Base-by-base conservation (phyloP, 2,329 filamentous ascomycete genomes). In the Colletotrichum paranaense region DNA sequence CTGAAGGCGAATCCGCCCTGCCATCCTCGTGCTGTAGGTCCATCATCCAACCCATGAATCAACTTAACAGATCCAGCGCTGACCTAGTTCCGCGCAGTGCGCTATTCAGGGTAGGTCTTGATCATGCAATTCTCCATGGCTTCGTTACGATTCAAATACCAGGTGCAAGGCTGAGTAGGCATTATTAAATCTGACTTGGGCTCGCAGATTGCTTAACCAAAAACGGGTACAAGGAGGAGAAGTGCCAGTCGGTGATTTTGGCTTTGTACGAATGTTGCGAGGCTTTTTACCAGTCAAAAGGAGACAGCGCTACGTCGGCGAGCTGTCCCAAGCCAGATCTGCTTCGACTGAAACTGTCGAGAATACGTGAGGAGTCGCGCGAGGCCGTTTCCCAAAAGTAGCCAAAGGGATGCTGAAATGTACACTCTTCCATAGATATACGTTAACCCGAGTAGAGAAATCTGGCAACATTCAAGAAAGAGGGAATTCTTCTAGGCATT, bases 181-280 rank as follows among this genome's bases (percentile, higher is more conserved):
- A n/a, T 26, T 11, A 49, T 32, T 56, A 9, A 14, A 5, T 26
- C 35, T 38, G 8, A 32, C n/a, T 12, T 16, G 11, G 28, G 35
- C n/a, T 32, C 19, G 22, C 78, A 97, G 95, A 92, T 77, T 99
- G 97, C 80, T 87, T 99, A 75, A 91, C 90, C 59, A 96, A 92
- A 83, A 95, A 95, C 82, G 91, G 91, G 67, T 98, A 93, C 85
- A 90, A 97, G 73, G 95, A 98, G 83, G 91, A 91, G 56, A 97
- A 92, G 80, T 99, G 97, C 83, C 90, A 93, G 79, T 82, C 85
- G 22, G 87, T 95, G 79, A 89, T 99, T 69, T 92, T 96, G 81
- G 94, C 95, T 3, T 86, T 99, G 28, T 99, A 98, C 83, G 93
- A 97, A 77, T 99, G 97, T 84, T 99, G 97, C 83, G 92, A 95